These are phyloP conservation scores for Rugonectria rugulosa DNA, from an alignment of 2,329 filamentous ascomycete genomes.

Conservation along the genomic window DNA sequence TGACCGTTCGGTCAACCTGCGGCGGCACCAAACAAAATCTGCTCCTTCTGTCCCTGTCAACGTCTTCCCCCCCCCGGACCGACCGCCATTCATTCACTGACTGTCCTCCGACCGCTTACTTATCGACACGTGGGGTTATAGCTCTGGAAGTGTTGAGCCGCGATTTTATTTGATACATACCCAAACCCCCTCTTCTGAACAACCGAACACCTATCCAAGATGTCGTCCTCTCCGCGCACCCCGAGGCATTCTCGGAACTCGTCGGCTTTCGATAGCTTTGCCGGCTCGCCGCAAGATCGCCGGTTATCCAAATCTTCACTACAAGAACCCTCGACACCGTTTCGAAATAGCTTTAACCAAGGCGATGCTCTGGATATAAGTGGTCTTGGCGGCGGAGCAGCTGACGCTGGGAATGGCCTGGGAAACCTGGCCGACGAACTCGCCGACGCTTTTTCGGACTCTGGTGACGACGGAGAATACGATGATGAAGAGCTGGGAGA, in stretches of 20 bases:
- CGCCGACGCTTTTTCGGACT: conserved; percentile 74
- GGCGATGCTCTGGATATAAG: conserved; percentile 56
- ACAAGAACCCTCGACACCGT: conserved; percentile 58
- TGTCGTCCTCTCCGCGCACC: conserved; percentile 58
- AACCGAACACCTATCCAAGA: conserved; percentile 32
- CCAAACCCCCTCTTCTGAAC: conserved; percentile 4
- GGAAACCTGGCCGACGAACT: conserved; percentile 85
- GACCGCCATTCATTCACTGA: background rate
- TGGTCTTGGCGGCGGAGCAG: conserved; percentile 52
- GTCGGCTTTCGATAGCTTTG: conserved; percentile 60
- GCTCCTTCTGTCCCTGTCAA: background rate
- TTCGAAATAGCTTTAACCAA: conserved; percentile 57
- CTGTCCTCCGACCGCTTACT: conserved; percentile 6
- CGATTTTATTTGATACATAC: conserved; percentile 18
- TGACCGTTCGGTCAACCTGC: background rate
- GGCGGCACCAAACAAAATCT: background rate
- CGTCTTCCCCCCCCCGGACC: background rate
- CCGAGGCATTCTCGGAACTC: conserved; percentile 67
- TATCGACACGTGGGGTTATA: conserved; percentile 7
- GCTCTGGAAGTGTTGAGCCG: conserved; percentile 9
- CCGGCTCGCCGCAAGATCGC: conserved; percentile 54
- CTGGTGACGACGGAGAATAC: conserved; percentile 66
- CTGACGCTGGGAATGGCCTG: conserved; percentile 62
- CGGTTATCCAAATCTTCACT: conserved; percentile 60
- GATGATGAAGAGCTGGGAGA: conserved; percentile 50